Percentiles rank a stretch among this genome's conserved stretches.
Conservation (phyloP, 306 rosid genomes). For the Rubus parviflorus region DNA sequence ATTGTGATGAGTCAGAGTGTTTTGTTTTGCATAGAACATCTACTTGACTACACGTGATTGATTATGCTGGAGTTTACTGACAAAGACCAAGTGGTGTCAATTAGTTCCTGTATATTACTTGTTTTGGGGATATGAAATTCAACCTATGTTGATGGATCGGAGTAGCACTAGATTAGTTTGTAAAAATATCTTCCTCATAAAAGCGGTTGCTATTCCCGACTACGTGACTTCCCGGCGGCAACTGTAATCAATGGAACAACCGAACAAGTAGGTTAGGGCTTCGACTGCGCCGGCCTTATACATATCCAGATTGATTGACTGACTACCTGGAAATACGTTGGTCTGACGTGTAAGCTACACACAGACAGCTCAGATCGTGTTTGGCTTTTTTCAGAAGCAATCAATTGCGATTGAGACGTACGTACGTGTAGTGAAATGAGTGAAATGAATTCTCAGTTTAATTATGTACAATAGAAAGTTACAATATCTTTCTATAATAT, state of each 20-base stretch:
- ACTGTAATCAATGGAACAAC: background rate
- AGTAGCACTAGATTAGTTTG: background rate
- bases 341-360: conserved; percentile 1
- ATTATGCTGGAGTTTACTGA: background rate
- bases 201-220: too few species aligned
- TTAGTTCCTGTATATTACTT: background rate
- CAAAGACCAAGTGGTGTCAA: background rate
- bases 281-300: background rate
- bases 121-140: background rate
- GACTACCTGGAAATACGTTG: conserved; percentile 6
- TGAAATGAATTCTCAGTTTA: too few species aligned
- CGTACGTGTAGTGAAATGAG: background rate
- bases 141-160: too few species aligned
- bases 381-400: background rate
- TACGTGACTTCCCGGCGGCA: background rate
- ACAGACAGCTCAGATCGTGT: background rate
- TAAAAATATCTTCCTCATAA: background rate
- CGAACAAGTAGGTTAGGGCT: background rate
- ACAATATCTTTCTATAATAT: too few species aligned
- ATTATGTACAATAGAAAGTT: too few species aligned
- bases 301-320: background rate
- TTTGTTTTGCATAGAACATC: background rate
- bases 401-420: background rate
- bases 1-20: background rate
- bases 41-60: background rate